Evolutionary conservation across 1,139 yeast genomes (phyloP).

Genomic region (Scheffersomyces insectosa): DNA sequence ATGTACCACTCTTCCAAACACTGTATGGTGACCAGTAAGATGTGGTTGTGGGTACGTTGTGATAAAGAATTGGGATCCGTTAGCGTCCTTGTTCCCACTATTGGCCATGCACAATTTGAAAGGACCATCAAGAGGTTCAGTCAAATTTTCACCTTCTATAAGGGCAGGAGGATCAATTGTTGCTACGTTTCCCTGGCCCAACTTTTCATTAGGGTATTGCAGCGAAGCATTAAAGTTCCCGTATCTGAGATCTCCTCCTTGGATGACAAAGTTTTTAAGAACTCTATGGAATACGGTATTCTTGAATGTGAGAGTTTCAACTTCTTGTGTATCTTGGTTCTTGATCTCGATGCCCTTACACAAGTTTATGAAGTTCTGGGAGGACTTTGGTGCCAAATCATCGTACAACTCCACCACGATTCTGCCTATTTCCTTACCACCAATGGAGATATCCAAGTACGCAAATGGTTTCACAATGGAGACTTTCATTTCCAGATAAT

Average conservation of each 20-base stretch:
- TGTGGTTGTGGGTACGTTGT: conserved; percentile 73
- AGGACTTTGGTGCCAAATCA: conserved; percentile 59
- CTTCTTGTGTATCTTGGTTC: conserved; percentile 7
- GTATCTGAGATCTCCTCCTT: conserved; percentile 62
- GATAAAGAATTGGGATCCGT: conserved; percentile 79
- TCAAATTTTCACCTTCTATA: conserved; percentile 65
- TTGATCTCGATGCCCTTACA: conserved; percentile 34
- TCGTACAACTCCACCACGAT: conserved; percentile 60
- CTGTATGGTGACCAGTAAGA: conserved; percentile 71
- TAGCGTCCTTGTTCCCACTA: conserved; percentile 54
- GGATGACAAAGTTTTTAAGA: conserved; percentile 76
- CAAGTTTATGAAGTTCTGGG: conserved; percentile 51
- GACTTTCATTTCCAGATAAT: conserved; percentile 27
- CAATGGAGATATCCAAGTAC: conserved; percentile 60
- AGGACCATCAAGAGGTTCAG: conserved; percentile 44
- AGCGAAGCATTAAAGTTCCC: conserved; percentile 31
- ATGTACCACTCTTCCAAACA: conserved; percentile 63
- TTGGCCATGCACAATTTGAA: conserved; percentile 75
- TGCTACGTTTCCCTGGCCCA: conserved; percentile 59
- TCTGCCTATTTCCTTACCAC: conserved; percentile 53
- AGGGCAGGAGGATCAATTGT: conserved; percentile 34
- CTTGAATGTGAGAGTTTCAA: conserved; percentile 27
- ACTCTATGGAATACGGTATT: conserved; percentile 64
- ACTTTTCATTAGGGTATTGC: conserved; percentile 28
- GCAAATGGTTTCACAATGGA: conserved; percentile 37